Evolutionary conservation across 352 stramenopile species (phyloP).

Genomic region (Phytophthora brassicae): DNA sequence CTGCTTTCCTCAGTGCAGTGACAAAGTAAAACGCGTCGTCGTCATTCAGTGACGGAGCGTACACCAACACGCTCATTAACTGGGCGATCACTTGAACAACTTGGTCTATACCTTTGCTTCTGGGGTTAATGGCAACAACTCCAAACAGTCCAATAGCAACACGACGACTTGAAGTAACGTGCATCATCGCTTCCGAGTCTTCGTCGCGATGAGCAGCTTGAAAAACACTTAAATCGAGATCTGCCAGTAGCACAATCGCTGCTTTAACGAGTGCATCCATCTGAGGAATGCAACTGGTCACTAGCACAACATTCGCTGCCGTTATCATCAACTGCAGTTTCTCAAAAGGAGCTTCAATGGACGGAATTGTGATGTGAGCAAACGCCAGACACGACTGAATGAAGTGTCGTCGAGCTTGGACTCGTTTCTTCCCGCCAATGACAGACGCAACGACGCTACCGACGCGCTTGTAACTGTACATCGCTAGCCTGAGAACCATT

Average conservation of each 20-base stretch:
- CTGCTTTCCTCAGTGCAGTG: constrained; percentile 66
- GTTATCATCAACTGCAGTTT: constrained; percentile 69
- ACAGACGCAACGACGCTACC: constrained; percentile 5
- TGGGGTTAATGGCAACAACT: constrained; percentile 6
- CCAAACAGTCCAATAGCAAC: constrained; percentile 14
- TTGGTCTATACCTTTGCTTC: constrained; percentile 11
- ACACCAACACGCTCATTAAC: constrained; percentile 71
- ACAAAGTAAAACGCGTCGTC: constrained; percentile 90
- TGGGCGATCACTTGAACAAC: constrained; percentile 40
- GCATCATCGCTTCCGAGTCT: not conserved
- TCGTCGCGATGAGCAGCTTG: not conserved
- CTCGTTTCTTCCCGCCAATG: constrained; percentile 22
- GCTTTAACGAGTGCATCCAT: constrained; percentile 86
- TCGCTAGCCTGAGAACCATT: constrained; percentile 60
- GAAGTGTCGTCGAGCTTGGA: constrained; percentile 59
- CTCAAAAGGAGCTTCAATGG: constrained; percentile 46
- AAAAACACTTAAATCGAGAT: constrained; percentile 44
- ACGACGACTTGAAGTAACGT: not conserved
- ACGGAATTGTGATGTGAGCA: constrained; percentile 89
- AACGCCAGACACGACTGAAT: constrained; percentile 91
- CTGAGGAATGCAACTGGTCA: constrained; percentile 80
- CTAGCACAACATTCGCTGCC: constrained; percentile 68
- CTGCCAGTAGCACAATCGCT: constrained; percentile 73
- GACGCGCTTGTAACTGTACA: constrained; percentile 52
- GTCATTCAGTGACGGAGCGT: constrained; percentile 73